Percentiles rank a stretch among this genome's conserved stretches.
These are phyloP conservation scores for Raffaelea albimanens DNA, from an alignment of 2,329 filamentous ascomycete genomes.

Conservation along the genomic window DNA sequence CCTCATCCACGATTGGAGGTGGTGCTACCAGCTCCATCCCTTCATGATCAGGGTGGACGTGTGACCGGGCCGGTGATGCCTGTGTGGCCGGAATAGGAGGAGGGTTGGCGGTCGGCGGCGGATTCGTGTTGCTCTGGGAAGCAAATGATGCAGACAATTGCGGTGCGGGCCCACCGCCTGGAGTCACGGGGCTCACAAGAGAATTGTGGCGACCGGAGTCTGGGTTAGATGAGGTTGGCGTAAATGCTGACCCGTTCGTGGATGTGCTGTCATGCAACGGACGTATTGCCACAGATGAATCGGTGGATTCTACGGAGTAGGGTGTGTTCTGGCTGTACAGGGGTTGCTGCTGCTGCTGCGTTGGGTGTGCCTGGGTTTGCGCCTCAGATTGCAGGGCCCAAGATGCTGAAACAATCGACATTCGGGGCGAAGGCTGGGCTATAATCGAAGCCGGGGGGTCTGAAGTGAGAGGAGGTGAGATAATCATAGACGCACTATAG, in stretches of 20 bases:
- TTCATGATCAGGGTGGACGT: constrained; percentile 9
- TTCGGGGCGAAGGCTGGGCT: neutral
- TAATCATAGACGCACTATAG: neutral
- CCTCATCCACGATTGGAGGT: constrained; percentile 7
- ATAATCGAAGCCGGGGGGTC: neutral
- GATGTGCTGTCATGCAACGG: constrained; percentile 10
- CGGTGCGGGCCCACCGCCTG: neutral
- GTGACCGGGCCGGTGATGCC: neutral
- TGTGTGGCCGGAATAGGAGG: neutral
- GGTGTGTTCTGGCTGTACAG: neutral
- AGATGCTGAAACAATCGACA: neutral
- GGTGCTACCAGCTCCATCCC: neutral
- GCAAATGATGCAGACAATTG: constrained; percentile 4
- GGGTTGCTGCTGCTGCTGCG: neutral
- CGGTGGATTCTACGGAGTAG: too few species aligned
- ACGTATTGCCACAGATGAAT: constrained; percentile 3
- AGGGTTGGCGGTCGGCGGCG: neutral
- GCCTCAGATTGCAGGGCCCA: constrained; percentile 3
- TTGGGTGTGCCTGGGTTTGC: too few species aligned
- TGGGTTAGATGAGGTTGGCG: constrained; percentile 5
- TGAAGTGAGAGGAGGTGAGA: too few species aligned
- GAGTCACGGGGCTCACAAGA: neutral
- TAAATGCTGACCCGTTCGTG: constrained; percentile 12
- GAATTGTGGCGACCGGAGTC: neutral
- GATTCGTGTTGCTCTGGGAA: neutral